Evolutionary conservation across 371 early-diverging fungal genomes (phyloP).

Genomic region (Fennellomyces sp.): DNA sequence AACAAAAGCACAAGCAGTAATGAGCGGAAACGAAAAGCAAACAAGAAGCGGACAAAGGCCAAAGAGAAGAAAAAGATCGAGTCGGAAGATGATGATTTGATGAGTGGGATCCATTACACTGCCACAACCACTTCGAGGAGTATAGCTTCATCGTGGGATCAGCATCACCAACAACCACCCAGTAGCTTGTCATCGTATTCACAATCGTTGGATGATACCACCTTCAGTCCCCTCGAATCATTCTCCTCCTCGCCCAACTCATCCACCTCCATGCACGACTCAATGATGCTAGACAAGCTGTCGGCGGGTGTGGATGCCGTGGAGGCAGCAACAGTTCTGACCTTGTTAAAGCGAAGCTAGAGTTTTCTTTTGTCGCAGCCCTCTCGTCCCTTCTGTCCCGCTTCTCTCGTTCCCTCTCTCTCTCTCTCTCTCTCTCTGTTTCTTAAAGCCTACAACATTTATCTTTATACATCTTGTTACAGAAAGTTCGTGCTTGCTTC

Average conservation of each 20-base stretch:
- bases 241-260: constrained; percentile 9
- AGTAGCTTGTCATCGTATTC: constrained; percentile 11
- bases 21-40: constrained; percentile 1
- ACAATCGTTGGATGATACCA: constrained; percentile 5
- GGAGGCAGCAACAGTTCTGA: constrained; percentile 44
- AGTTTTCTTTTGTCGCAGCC: background rate
- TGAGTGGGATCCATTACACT: constrained; percentile 2
- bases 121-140: constrained; percentile 1
- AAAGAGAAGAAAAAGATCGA: background rate
- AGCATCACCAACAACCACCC: background rate
- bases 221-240: constrained; percentile 7
- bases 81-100: constrained; percentile 14
- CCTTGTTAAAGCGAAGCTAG: constrained; percentile 40
- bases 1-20: constrained; percentile 1
- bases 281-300: constrained; percentile 1
- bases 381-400: background rate
- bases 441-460: background rate
- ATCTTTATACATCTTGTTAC: too few species aligned
- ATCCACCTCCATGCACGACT: constrained; percentile 7
- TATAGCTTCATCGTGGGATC: constrained; percentile 2
- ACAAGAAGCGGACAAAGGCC: background rate
- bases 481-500: too few species aligned
- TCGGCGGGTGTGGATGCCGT: constrained; percentile 40
- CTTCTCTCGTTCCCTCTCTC: background rate
- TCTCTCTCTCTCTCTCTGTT: background rate